Conservation (phyloP, 441 rosid genomes). For the Adansonia grandidieri region DNA sequence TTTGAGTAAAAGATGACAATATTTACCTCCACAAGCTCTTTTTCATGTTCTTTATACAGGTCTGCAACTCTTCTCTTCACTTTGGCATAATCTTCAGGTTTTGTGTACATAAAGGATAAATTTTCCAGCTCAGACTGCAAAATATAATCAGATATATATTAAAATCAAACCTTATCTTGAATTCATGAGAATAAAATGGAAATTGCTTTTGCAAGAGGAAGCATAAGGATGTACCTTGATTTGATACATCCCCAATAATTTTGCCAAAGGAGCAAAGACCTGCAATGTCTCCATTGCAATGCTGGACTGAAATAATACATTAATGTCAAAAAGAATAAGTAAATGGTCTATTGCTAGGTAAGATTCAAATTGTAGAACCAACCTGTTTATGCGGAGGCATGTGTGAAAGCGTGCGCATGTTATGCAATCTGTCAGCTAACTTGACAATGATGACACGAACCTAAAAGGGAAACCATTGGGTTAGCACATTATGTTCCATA, state of each 20-base stretch:
- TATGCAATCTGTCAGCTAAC: constrained; percentile 96
- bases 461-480: constrained; percentile 42
- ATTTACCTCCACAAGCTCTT: constrained; percentile 83
- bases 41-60: constrained; percentile 84
- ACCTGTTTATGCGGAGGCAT: constrained; percentile 99
- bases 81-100: constrained; percentile 82
- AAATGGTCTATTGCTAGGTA: constrained; percentile 26
- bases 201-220: not conserved
- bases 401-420: constrained; percentile 93
- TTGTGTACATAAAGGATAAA: constrained; percentile 90
- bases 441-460: constrained; percentile 98
- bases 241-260: constrained; percentile 94
- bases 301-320: constrained; percentile 69
- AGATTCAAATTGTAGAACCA: constrained; percentile 28
- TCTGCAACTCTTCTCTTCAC: constrained; percentile 80
- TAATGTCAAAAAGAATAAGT: constrained; percentile 30
- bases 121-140: constrained; percentile 98
- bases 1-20: constrained; percentile 13
- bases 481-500: not conserved
- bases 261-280: constrained; percentile 97
- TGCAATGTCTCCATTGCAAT: constrained; percentile 95
- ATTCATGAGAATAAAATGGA: not conserved
- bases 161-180: constrained; percentile 14
- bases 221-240: constrained; percentile 64
- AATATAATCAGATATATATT: constrained; percentile 16